Base-by-base conservation (phyloP, 768 basidiomycete genomes). In the Harrya chromipes region DNA sequence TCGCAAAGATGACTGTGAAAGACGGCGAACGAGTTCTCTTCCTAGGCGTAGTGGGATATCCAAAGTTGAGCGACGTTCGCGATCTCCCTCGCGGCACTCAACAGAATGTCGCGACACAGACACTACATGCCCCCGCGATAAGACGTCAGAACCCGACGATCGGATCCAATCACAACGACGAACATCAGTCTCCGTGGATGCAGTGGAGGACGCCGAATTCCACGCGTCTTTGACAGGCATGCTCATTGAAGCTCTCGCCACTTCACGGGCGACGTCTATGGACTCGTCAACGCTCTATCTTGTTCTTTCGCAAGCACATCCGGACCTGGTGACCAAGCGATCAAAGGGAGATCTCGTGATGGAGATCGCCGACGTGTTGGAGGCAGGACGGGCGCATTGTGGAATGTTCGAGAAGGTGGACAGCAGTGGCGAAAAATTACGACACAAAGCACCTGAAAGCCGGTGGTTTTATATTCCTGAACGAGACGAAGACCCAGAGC, bases 381-480 rank as follows among this genome's bases (percentile, higher is more conserved):
- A 76, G 47, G 64, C 67, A 41, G 74, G 71, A 19, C 69, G 67
- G 7, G 57, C 65, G 19, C 74, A 74, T 38, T 75, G 73, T 50
- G 84, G 84, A 4, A 78, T 89, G 50, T 89, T 89, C 61, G 85
- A 82, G 23, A 84, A 83, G 60, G 84, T 88, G 29, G 82, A 85
- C 55, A 79, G 81, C 52, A 82, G 77, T 57, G 78, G 77, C 1
- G 65, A 82, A 76, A 77, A 31, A 20, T 79, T 56, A 72, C 79
- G 45, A 34, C 61, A 83, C 49, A 83, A 83, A 59, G 76, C 78
- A 17, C 77, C 54, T 1, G 56, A 59, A 19, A 53, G 57, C 41
- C 64, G 83, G 60, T 90, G 84, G 84, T 90, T 86, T 64, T 90
- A 90, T 59, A 79, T 85, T 6, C 82, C 87, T 0, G 86, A 88